phyloP scores from a whole-genome alignment of 441 rosid genomes.

The Omphalea diandra region DNA sequence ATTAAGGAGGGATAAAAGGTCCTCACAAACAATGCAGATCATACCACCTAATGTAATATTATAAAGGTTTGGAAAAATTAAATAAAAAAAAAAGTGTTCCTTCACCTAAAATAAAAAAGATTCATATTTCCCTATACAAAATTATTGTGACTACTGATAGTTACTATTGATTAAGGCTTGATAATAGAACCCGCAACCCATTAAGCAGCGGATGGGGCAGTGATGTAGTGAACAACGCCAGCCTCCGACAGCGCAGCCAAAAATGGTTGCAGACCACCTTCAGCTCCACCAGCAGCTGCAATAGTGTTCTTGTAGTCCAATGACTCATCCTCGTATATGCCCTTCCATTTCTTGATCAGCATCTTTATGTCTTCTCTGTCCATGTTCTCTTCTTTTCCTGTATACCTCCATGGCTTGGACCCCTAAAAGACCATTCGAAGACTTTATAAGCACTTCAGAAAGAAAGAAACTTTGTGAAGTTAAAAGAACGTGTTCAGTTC shows the following conservation, averaged over 20 bases:
- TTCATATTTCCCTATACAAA: background rate
- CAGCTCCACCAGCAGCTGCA: constrained; percentile 5
- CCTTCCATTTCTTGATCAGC: constrained; percentile 72
- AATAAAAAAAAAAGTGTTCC: too few relatives aligned
- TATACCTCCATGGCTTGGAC: constrained; percentile 64
- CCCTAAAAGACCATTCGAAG: constrained; percentile 23
- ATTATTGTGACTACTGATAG: background rate
- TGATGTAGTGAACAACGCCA: constrained; percentile 33
- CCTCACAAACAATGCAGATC: background rate
- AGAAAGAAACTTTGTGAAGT: too few relatives aligned
- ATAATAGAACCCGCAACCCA: background rate
- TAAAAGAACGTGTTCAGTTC: background rate
- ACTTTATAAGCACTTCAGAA: too few relatives aligned
- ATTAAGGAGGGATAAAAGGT: too few relatives aligned
- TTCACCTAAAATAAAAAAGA: too few relatives aligned
- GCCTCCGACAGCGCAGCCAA: constrained; percentile 46
- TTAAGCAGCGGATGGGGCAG: constrained; percentile 79
- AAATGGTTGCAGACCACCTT: constrained; percentile 26
- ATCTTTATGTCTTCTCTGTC: constrained; percentile 61
- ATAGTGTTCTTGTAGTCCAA: constrained; percentile 42
- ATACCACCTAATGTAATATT: too few relatives aligned
- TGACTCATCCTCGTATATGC: constrained; percentile 56
- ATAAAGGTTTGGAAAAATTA: too few relatives aligned
- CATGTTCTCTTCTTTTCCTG: constrained; percentile 70
- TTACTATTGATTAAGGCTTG: background rate